Evolutionary conservation across 139 green algal genomes (phyloP).

Genomic region (Chlamydomonas sp.): DNA sequence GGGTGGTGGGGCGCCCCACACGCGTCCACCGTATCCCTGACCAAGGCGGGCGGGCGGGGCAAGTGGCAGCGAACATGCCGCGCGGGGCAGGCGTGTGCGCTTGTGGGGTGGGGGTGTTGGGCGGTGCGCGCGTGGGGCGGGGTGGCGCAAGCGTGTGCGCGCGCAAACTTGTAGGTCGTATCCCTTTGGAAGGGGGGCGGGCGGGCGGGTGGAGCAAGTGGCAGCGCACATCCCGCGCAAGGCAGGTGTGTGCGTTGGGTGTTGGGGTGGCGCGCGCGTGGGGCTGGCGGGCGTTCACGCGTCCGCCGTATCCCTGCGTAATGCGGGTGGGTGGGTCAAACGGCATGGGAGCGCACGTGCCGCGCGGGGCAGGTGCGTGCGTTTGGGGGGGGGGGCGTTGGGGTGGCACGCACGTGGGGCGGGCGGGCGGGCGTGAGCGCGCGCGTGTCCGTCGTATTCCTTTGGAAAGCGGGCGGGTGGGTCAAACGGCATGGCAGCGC

Average conservation of each 20-base stretch:
- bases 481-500: conserved; percentile 29
- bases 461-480: conserved; percentile 29
- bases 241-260: not conserved
- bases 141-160: too few relatives aligned
- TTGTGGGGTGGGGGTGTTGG: too few relatives aligned
- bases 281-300: not conserved
- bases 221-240: conserved; percentile 15
- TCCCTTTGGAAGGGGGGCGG: too few relatives aligned
- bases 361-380: too few relatives aligned
- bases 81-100: too few relatives aligned
- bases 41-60: not conserved
- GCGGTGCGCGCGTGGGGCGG: too few relatives aligned
- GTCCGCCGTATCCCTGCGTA: not conserved
- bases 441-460: too few relatives aligned
- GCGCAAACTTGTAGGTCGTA: too few relatives aligned
- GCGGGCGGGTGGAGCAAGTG: conserved; percentile 33
- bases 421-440: too few relatives aligned
- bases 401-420: too few relatives aligned
- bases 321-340: not conserved
- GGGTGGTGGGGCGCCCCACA: not conserved
- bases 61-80: conserved; percentile 10
- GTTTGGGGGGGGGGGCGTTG: too few relatives aligned
- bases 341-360: conserved; percentile 18
- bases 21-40: not conserved
- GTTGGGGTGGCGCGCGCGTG: too few relatives aligned